Evolutionary conservation across 495 filamentous ascomycete species (phyloP).

Genomic region (Trichoderma gamsii): DNA sequence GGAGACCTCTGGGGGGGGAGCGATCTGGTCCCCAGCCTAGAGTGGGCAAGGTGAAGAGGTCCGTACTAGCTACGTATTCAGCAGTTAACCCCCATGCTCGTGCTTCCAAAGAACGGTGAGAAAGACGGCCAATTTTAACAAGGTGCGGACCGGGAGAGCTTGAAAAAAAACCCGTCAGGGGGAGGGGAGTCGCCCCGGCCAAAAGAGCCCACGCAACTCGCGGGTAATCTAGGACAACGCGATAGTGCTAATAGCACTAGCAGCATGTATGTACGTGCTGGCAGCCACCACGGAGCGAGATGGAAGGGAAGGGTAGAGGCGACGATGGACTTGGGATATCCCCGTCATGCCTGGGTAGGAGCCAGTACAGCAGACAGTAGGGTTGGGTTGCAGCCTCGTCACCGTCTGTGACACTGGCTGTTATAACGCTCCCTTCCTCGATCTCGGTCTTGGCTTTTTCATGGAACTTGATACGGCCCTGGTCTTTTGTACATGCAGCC

Average conservation of each 20-base stretch:
- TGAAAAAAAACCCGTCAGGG: not conserved
- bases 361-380: too few species aligned
- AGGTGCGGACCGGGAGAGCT: not conserved
- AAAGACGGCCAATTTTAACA: not conserved
- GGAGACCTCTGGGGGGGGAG: not conserved
- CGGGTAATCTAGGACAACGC: not conserved
- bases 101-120: constrained; percentile 3
- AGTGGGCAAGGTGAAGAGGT: not conserved
- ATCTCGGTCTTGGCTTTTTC: too few species aligned
- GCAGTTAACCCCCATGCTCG: not conserved
- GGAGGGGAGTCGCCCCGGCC: not conserved
- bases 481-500: too few species aligned
- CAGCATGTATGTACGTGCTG: not conserved
- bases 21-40: constrained; percentile 2
- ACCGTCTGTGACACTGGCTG: not conserved
- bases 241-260: not conserved
- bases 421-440: not conserved
- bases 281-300: not conserved
- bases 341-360: not conserved
- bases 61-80: not conserved
- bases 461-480: too few species aligned
- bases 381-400: not conserved
- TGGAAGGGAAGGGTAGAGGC: not conserved
- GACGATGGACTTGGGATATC: not conserved
- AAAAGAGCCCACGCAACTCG: not conserved